Conservation (phyloP, 2,329 filamentous ascomycete species). For the Bipolaris gigantea region DNA sequence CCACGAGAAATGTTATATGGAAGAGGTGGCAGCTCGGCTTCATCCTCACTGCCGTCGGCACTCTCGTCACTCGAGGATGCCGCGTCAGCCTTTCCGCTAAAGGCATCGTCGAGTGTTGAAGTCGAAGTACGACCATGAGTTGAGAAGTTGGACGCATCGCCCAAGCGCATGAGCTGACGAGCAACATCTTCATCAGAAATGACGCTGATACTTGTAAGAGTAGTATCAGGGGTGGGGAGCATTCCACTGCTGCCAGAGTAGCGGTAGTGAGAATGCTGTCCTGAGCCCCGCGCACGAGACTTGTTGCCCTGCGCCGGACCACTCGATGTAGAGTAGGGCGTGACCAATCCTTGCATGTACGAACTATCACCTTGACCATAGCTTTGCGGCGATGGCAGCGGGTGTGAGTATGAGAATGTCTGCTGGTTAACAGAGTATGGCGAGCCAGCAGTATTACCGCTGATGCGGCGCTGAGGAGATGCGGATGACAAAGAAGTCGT, state of each 20-base stretch:
- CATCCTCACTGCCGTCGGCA: slow-evolving; percentile 72
- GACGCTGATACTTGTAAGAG: slow-evolving; percentile 76
- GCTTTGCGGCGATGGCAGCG: slow-evolving; percentile 82
- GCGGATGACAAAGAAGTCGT: slow-evolving; percentile 97
- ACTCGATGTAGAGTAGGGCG: slow-evolving; percentile 42
- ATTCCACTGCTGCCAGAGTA: slow-evolving; percentile 58
- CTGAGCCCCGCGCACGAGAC: slow-evolving; percentile 41
- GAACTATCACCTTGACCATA: slow-evolving; percentile 53
- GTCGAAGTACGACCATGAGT: slow-evolving; percentile 84
- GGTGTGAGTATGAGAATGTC: slow-evolving; percentile 74
- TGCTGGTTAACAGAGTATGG: slow-evolving; percentile 79
- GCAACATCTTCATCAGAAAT: slow-evolving; percentile 97
- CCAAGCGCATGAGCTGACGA: slow-evolving; percentile 92
- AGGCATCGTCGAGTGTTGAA: slow-evolving; percentile 89
- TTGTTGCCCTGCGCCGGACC: slow-evolving; percentile 38
- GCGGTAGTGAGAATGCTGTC: slow-evolving; percentile 46
- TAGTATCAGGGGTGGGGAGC: slow-evolving; percentile 93
- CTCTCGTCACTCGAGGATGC: slow-evolving; percentile 55
- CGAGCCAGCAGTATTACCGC: slow-evolving; percentile 70
- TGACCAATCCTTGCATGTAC: slow-evolving; percentile 42
- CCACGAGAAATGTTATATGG: slow-evolving; percentile 30
- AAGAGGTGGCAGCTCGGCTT: slow-evolving; percentile 46
- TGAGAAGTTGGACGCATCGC: slow-evolving; percentile 90
- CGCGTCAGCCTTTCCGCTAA: slow-evolving; percentile 84
- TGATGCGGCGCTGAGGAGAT: slow-evolving; percentile 81